Evolutionary conservation across 495 filamentous ascomycete genomes (phyloP).

Genomic region (Penicillium simplicissimum): DNA sequence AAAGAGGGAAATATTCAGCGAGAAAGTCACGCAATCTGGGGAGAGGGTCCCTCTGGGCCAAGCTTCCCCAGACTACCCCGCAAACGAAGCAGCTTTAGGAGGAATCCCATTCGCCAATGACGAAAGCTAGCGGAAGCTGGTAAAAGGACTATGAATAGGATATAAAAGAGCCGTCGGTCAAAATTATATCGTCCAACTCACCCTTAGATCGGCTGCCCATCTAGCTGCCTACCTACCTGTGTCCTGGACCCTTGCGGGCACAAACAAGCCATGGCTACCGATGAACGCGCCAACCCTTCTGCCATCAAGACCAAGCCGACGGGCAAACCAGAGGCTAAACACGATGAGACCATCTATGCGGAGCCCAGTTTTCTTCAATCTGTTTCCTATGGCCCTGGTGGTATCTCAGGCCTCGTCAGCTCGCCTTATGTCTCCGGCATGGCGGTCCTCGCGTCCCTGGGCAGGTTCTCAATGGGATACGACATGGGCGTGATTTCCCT

Average conservation of each 20-base stretch:
- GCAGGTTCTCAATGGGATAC: constrained; percentile 11
- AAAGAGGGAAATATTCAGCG: not conserved
- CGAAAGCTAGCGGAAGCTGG: not conserved
- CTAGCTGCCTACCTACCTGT: not conserved
- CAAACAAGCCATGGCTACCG: not conserved
- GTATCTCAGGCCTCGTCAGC: constrained; percentile 4
- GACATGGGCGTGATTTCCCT: constrained; percentile 14
- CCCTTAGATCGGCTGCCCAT: not conserved
- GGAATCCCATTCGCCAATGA: not conserved
- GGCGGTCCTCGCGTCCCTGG: constrained; percentile 9
- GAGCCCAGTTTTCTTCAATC: constrained; percentile 4
- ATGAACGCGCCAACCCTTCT: not conserved
- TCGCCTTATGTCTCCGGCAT: constrained; percentile 9
- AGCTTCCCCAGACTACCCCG: constrained; percentile 8
- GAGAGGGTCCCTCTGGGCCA: not conserved
- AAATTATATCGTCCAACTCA: not conserved
- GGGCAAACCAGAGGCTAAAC: not conserved
- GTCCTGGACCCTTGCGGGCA: no score
- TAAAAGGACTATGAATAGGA: not conserved
- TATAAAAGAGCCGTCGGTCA: not conserved
- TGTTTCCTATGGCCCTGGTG: constrained; percentile 5
- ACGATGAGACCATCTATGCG: constrained; percentile 2
- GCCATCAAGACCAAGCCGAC: not conserved
- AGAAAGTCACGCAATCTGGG: not conserved
- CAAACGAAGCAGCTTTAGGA: not conserved